Evolutionary conservation across 2,329 filamentous ascomycete species (phyloP).

Genomic region (Trichophyton mentagrophytes): DNA sequence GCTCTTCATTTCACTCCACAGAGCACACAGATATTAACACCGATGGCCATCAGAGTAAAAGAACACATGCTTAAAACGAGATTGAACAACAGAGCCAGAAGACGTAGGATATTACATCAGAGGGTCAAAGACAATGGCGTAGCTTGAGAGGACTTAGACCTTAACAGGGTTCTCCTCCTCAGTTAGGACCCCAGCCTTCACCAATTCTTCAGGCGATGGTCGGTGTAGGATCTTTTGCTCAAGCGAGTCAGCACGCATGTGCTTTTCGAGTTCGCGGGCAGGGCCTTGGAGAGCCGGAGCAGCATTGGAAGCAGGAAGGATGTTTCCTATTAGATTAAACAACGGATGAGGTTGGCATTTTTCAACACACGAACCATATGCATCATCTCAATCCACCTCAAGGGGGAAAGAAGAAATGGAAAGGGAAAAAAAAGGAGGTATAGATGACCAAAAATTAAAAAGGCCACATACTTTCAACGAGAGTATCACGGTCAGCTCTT

Average conservation of each 20-base stretch:
- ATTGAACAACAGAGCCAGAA: not conserved
- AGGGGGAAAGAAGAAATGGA: slow-evolving; percentile 4
- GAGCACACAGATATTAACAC: not conserved
- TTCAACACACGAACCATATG: slow-evolving; percentile 7
- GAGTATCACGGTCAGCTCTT: slow-evolving; percentile 55
- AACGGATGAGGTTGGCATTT: not conserved
- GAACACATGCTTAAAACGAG: not conserved
- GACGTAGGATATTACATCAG: not conserved
- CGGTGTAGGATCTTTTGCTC: slow-evolving; percentile 76
- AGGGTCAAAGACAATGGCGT: not conserved
- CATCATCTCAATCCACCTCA: not conserved
- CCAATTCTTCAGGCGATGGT: slow-evolving; percentile 60
- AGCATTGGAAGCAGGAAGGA: slow-evolving; percentile 64
- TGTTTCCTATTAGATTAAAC: slow-evolving; percentile 51
- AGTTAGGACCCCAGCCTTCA: slow-evolving; percentile 67
- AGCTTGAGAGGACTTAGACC: slow-evolving; percentile 2
- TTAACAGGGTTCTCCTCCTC: slow-evolving; percentile 42
- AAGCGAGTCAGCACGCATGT: slow-evolving; percentile 75
- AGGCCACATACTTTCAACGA: slow-evolving; percentile 58
- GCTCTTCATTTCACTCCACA: not conserved
- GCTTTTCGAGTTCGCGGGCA: slow-evolving; percentile 71
- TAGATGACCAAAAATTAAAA: not conserved
- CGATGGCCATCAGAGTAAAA: not conserved
- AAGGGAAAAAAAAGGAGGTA: slow-evolving; percentile 1
- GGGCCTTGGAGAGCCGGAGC: slow-evolving; percentile 68